A percentile compares a stretch with the other conserved stretches of the same genome.
phyloP scores from a whole-genome alignment of 2,329 filamentous ascomycete species.

The Aspergillus jensenii region DNA sequence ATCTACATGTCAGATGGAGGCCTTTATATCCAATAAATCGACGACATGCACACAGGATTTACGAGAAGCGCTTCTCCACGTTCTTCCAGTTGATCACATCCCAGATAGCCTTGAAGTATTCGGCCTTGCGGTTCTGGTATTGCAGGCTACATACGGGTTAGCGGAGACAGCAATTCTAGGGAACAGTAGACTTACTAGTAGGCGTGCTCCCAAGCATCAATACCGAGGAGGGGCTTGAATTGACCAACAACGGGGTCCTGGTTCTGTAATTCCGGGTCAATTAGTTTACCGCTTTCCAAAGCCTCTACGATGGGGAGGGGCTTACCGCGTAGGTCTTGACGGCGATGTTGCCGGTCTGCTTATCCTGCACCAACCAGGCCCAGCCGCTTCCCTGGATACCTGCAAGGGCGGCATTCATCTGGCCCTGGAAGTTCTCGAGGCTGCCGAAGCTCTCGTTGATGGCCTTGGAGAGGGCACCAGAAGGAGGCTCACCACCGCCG shows the following conservation, averaged over 20 bases:
- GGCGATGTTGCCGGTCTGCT: conserved; percentile 55
- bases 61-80: conserved; percentile 72
- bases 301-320: neutral
- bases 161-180: neutral
- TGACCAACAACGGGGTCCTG: conserved; percentile 86
- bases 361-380: conserved; percentile 64
- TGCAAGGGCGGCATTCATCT: conserved; percentile 64
- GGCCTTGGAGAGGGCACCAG: conserved; percentile 55
- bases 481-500: conserved; percentile 63
- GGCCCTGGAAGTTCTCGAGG: conserved; percentile 59
- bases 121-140: conserved; percentile 95
- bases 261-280: conserved; percentile 51
- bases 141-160: conserved; percentile 59
- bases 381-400: conserved; percentile 67
- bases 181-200: conserved; percentile 64
- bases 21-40: neutral
- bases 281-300: neutral
- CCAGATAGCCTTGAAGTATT: conserved; percentile 94
- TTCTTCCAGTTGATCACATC: conserved; percentile 96
- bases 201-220: conserved; percentile 96
- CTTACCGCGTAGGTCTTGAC: conserved; percentile 65
- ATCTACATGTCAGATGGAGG: neutral
- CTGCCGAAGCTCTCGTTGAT: conserved; percentile 62
- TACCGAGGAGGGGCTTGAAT: conserved; percentile 77
- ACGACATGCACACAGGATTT: conserved; percentile 21